Conservation (phyloP, 495 filamentous ascomycete genomes). For the Astrocystis sublimbata region DNA sequence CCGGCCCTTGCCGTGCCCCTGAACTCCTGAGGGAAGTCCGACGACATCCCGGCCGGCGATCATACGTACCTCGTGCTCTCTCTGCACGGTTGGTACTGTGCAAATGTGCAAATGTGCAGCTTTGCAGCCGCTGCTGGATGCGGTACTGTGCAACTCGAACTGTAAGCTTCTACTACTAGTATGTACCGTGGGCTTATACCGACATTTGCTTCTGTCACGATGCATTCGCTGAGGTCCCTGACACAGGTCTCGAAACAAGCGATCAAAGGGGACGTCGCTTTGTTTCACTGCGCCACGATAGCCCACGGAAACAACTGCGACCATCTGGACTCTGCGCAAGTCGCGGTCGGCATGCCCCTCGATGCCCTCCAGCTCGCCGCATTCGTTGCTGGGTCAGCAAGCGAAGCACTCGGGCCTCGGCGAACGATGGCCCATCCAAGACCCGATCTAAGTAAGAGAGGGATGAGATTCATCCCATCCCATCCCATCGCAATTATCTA, state of each 20-base stretch:
- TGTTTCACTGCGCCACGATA: slow-evolving; percentile 27
- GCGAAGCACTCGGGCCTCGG: too few species aligned
- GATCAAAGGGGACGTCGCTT: slow-evolving; percentile 11
- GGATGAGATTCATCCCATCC: neutral
- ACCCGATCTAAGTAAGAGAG: neutral
- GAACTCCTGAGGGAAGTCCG: slow-evolving; percentile 22
- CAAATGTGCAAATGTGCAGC: too few species aligned
- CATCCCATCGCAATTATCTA: too few species aligned
- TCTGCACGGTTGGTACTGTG: too few species aligned
- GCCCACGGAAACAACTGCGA: slow-evolving; percentile 7
- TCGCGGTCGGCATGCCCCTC: slow-evolving; percentile 6
- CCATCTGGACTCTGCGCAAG: neutral
- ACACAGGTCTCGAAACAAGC: slow-evolving; percentile 4
- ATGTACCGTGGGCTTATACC: too few species aligned
- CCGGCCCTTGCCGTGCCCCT: slow-evolving; percentile 11
- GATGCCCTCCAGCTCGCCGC: neutral
- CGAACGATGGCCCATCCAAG: neutral
- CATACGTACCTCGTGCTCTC: slow-evolving; percentile 23
- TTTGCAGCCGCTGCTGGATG: neutral
- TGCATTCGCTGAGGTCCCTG: neutral
- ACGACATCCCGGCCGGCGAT: slow-evolving; percentile 27
- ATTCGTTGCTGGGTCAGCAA: neutral
- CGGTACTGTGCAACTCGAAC: too few species aligned
- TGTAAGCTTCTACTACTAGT: too few species aligned
- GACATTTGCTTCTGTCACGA: neutral